These are phyloP conservation scores for Phytophthora sp. DNA, from an alignment of 352 stramenopile species.

Conservation along the genomic window DNA sequence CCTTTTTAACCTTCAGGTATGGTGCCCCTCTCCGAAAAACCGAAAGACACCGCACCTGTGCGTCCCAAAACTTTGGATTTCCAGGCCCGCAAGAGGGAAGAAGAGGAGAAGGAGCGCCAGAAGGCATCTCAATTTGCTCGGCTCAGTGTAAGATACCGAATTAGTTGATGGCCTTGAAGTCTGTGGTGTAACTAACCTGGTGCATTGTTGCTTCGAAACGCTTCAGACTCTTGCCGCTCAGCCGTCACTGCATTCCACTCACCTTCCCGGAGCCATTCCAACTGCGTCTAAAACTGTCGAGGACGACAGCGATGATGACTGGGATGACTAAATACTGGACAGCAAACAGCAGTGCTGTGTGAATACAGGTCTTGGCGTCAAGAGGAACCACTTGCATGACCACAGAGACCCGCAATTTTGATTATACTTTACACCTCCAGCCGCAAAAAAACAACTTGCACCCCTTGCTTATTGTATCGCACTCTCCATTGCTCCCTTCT, in stretches of 20 bases:
- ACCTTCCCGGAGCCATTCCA: slow-evolving; percentile 33
- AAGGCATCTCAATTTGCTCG: slow-evolving; percentile 75
- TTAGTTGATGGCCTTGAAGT: not conserved
- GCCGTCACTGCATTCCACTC: slow-evolving; percentile 70
- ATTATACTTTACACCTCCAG: slow-evolving; percentile 53
- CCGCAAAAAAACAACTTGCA: slow-evolving; percentile 9
- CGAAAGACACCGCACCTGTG: slow-evolving; percentile 35
- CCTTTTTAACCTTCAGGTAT: slow-evolving; percentile 46
- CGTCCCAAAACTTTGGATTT: slow-evolving; percentile 77
- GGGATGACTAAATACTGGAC: slow-evolving; percentile 64
- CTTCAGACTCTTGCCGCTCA: slow-evolving; percentile 65
- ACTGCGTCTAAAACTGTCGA: slow-evolving; percentile 19
- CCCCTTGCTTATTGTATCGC: slow-evolving; percentile 8
- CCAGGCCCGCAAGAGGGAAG: slow-evolving; percentile 57
- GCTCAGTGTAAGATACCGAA: slow-evolving; percentile 55
- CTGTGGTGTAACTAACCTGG: slow-evolving; percentile 7
- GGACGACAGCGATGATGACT: slow-evolving; percentile 82
- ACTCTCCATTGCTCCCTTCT: not conserved
- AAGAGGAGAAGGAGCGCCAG: slow-evolving; percentile 66
- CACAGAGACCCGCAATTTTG: slow-evolving; percentile 38
- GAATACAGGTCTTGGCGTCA: not conserved
- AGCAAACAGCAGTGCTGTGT: not conserved
- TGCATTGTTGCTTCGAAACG: slow-evolving; percentile 8
- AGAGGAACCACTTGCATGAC: slow-evolving; percentile 7
- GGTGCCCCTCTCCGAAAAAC: slow-evolving; percentile 67